These are phyloP conservation scores for Penicillium pancosmium DNA, from an alignment of 495 filamentous ascomycete genomes.

Conservation along the genomic window DNA sequence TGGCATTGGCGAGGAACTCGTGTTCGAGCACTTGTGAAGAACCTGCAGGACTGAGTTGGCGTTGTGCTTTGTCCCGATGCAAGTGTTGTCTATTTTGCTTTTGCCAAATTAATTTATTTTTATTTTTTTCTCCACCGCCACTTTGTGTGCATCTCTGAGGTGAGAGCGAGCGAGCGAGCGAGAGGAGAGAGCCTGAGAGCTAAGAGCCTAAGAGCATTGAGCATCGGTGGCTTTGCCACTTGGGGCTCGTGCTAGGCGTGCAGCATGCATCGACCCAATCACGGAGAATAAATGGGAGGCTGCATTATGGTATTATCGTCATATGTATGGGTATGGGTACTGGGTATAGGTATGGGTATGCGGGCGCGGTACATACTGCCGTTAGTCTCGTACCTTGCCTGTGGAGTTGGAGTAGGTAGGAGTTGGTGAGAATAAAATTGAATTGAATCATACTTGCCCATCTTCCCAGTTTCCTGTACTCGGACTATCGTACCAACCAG, in stretches of 20 bases:
- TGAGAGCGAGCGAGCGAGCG: too few relatives aligned
- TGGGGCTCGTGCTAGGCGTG: constrained; percentile 22
- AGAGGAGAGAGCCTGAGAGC: too few relatives aligned
- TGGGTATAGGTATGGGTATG: too few relatives aligned
- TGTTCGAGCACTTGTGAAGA: constrained; percentile 2
- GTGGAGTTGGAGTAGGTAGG: too few relatives aligned
- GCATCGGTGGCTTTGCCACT: constrained; percentile 19
- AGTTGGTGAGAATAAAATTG: not conserved
- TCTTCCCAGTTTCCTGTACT: too few relatives aligned
- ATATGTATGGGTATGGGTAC: not conserved
- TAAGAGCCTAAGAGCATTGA: not conserved
- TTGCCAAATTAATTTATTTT: too few relatives aligned
- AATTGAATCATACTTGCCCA: not conserved
- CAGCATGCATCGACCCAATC: constrained; percentile 19
- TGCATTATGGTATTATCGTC: constrained; percentile 5
- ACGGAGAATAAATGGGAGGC: constrained; percentile 16
- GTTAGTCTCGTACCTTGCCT: too few relatives aligned
- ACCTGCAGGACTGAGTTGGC: constrained; percentile 3
- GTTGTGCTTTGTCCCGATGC: not conserved
- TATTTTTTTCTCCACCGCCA: not conserved
- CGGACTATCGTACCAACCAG: too few relatives aligned
- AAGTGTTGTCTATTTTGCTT: not conserved
- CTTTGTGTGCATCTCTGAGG: too few relatives aligned
- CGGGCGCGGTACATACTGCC: too few relatives aligned
- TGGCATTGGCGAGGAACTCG: constrained; percentile 1